Evolutionary conservation across 805 yeast species (phyloP).

Genomic region (Barnettozyma californica): DNA sequence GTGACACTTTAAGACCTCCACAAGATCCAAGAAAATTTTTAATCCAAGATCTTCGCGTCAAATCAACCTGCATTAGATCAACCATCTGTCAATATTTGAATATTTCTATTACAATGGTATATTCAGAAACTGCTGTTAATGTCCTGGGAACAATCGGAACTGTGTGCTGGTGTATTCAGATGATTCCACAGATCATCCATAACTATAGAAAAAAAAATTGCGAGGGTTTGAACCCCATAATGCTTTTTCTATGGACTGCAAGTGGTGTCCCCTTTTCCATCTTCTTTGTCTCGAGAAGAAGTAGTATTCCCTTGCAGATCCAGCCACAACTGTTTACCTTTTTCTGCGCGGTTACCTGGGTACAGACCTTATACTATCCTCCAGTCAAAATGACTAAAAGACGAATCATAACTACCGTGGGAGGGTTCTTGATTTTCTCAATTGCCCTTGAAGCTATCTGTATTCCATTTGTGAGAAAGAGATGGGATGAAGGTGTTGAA

Average conservation of each 20-base stretch:
- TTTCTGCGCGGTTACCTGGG: slow-evolving; percentile 62
- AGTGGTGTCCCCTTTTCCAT: slow-evolving; percentile 81
- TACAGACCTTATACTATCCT: slow-evolving; percentile 69
- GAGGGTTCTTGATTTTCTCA: slow-evolving; percentile 36
- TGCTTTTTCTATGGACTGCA: slow-evolving; percentile 75
- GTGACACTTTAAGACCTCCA: background rate
- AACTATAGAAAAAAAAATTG: slow-evolving; percentile 75
- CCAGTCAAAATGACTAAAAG: slow-evolving; percentile 42
- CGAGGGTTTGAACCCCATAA: slow-evolving; percentile 76
- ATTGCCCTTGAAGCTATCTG: slow-evolving; percentile 66
- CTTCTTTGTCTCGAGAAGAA: slow-evolving; percentile 68
- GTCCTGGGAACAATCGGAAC: slow-evolving; percentile 86
- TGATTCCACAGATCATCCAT: slow-evolving; percentile 76
- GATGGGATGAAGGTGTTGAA: slow-evolving; percentile 41
- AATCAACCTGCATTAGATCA: background rate
- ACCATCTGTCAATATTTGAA: background rate
- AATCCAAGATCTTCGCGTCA: background rate
- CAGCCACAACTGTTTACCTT: slow-evolving; percentile 84
- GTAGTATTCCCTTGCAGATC: slow-evolving; percentile 71
- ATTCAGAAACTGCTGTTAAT: slow-evolving; percentile 44
- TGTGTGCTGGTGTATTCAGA: slow-evolving; percentile 86
- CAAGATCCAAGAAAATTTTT: background rate
- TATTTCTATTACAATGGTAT: background rate
- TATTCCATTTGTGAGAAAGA: slow-evolving; percentile 61
- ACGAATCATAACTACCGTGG: slow-evolving; percentile 33